phyloP scores from a whole-genome alignment of 371 early-diverging fungal genomes.

The Parasitella parasitica region DNA sequence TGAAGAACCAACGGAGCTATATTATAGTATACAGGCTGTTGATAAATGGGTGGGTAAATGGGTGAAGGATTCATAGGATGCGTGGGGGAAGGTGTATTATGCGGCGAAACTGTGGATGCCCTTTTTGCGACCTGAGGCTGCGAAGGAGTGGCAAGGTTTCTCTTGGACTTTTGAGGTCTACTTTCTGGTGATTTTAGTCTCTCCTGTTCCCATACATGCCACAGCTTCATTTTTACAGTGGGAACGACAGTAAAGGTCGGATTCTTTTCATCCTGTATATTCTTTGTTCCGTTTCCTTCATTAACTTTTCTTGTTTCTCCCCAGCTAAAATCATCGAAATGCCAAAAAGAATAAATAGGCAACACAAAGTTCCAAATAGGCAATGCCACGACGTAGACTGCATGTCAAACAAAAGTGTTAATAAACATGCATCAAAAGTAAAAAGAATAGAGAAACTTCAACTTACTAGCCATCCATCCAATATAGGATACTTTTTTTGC shows the following conservation, averaged over 20 bases:
- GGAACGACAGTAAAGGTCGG: slow-evolving; percentile 44
- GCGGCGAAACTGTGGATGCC: background rate
- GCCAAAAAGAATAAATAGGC: slow-evolving; percentile 97
- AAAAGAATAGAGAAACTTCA: too few species aligned
- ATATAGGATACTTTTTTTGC: slow-evolving; percentile 88
- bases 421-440: background rate
- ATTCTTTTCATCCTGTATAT: slow-evolving; percentile 71
- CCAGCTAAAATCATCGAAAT: slow-evolving; percentile 99
- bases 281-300: slow-evolving; percentile 52
- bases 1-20: background rate
- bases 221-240: slow-evolving; percentile 3
- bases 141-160: background rate
- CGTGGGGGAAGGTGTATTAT: background rate
- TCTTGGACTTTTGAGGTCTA: background rate
- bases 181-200: background rate
- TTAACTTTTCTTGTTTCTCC: slow-evolving; percentile 87
- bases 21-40: background rate
- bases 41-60: background rate
- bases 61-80: too few species aligned
- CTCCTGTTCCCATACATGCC: slow-evolving; percentile 2
- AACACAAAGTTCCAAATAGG: slow-evolving; percentile 96
- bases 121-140: background rate
- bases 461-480: slow-evolving; percentile 77
- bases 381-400: slow-evolving; percentile 83
- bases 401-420: slow-evolving; percentile 22